These are phyloP conservation scores for Colletotrichum cordylinicola DNA, from an alignment of 2,329 filamentous ascomycete species.

Conservation along the genomic window DNA sequence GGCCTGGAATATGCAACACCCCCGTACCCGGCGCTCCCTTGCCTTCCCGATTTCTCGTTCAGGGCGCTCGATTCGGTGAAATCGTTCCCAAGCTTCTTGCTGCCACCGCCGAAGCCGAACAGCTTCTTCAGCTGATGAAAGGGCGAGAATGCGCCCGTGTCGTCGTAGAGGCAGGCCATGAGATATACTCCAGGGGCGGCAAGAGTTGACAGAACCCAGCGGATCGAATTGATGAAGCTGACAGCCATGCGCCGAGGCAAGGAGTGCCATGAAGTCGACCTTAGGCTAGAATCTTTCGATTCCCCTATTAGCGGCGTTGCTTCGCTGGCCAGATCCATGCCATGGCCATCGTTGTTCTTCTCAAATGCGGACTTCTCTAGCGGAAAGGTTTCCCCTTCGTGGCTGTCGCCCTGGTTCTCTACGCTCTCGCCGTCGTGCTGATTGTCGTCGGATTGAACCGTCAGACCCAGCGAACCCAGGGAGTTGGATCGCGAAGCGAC, in stretches of 20 bases:
- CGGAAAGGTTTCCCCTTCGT: constrained; percentile 35
- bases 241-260: constrained; percentile 74
- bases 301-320: constrained; percentile 69
- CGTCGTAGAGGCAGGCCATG: constrained; percentile 82
- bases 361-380: constrained; percentile 14
- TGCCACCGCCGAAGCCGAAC: constrained; percentile 50
- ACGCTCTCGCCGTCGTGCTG: constrained; percentile 33
- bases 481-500: constrained; percentile 66
- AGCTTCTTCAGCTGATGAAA: constrained; percentile 74
- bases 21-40: constrained; percentile 20
- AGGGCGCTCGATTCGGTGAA: constrained; percentile 30
- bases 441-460: constrained; percentile 48
- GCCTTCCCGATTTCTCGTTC: constrained; percentile 34
- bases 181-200: constrained; percentile 83
- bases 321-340: constrained; percentile 54
- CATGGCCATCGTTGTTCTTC: constrained; percentile 17
- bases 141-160: constrained; percentile 80
- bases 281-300: constrained; percentile 23
- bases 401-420: constrained; percentile 27
- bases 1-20: constrained; percentile 18
- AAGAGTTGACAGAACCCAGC: constrained; percentile 79
- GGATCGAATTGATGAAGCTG: constrained; percentile 76
- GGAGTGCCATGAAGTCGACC: constrained; percentile 55
- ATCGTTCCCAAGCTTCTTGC: constrained; percentile 53
- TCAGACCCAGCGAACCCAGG: constrained; percentile 57